These are phyloP conservation scores for Saturnispora kantuleensis DNA, from an alignment of 805 yeast genomes.

Conservation along the genomic window DNA sequence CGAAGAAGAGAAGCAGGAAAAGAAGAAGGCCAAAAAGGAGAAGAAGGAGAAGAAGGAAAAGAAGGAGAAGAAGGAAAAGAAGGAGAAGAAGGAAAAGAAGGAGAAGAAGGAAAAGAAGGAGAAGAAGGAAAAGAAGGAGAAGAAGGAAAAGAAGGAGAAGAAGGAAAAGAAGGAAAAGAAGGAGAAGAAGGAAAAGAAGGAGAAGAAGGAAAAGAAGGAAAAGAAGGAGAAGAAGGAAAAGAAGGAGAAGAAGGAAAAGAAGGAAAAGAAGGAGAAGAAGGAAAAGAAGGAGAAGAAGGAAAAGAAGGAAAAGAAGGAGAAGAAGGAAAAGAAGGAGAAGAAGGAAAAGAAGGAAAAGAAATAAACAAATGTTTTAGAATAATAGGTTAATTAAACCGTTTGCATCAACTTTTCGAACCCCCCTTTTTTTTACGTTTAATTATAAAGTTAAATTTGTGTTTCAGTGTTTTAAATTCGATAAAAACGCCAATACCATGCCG, in stretches of 20 bases:
- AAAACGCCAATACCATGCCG: too few relatives aligned
- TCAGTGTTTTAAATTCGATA: too few relatives aligned
- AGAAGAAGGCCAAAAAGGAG: slow-evolving; percentile 17
- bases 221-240: slow-evolving; percentile 18
- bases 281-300: slow-evolving; percentile 16
- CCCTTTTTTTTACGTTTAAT: too few relatives aligned
- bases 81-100: slow-evolving; percentile 27
- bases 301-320: slow-evolving; percentile 26
- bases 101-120: slow-evolving; percentile 26
- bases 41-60: slow-evolving; percentile 19
- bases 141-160: slow-evolving; percentile 16
- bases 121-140: slow-evolving; percentile 20
- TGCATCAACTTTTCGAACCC: too few relatives aligned
- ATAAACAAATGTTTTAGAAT: slow-evolving; percentile 16
- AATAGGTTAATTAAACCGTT: slow-evolving; percentile 18
- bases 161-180: slow-evolving; percentile 26
- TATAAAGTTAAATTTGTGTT: too few relatives aligned
- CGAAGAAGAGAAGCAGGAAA: slow-evolving; percentile 16
- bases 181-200: slow-evolving; percentile 25
- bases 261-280: slow-evolving; percentile 19
- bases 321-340: slow-evolving; percentile 26
- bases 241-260: slow-evolving; percentile 18
- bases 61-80: slow-evolving; percentile 16
- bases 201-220: slow-evolving; percentile 21
- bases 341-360: slow-evolving; percentile 20